Evolutionary conservation across 345 rosid species (phyloP), one percentile per base, ranked within the genome.

Genomic region (Geranium brycei): DNA sequence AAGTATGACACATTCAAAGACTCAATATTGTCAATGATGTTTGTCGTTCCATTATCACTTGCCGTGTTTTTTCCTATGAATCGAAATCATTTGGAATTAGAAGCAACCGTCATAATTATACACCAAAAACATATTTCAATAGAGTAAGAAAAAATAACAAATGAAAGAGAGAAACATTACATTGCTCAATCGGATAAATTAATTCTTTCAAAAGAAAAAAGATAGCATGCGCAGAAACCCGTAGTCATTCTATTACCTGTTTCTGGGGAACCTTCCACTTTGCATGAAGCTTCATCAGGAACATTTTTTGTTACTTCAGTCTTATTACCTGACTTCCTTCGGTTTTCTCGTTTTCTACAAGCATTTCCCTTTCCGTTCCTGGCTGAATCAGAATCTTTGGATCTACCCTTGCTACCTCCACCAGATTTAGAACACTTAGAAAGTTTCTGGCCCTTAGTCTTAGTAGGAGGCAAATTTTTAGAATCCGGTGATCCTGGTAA

Each of bases 221-320:
- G 58, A 17, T 57, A 11, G 59, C 5, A 57, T 57, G 30, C 31
- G 59, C 28, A 41, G 13, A 67, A 64, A 68, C 64, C 56, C 17
- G 28, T 35, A 56, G 23, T 65, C 51, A 31, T 28, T 41, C 5
- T 41, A 60, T 62, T 82, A 92, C 99, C 96, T 83, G 71, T 71
- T 70, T 76, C 74, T 11, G 55, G 64, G 23, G 55, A 68, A 74
- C 47, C 69, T 63, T 74, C 79, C 62, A 53, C 64, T 66, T 66
- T 66, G 35, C 51, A 58, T 31, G 35, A 77, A 72, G 56, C 66
- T 69, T 66, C 72, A 65, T 56, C 15, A 57, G 60, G 67, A 69
- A n/a, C 71, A 65, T 72, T 79, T 67, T 70, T 81, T 67, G 72
- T 75, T 66, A 62, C 76, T 62, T 68, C 71, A 58, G 71, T 74